Evolutionary conservation across 2,329 filamentous ascomycete species (phyloP).

Genomic region (Pestalotiopsis fici): DNA sequence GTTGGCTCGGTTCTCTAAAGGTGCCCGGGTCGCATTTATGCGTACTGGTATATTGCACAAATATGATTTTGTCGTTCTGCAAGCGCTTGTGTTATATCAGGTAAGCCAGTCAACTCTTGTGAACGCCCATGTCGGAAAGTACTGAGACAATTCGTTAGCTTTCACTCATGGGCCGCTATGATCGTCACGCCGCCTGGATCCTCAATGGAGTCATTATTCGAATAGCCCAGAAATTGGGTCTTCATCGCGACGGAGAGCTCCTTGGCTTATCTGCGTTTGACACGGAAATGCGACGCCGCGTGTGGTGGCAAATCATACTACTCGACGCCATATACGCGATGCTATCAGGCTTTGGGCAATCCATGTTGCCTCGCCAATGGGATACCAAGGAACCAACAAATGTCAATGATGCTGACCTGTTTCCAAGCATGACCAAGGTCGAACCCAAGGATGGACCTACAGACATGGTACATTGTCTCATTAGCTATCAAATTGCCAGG

Average conservation of each 20-base stretch:
- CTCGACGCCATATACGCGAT: conserved; percentile 59
- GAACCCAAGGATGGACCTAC: conserved; percentile 57
- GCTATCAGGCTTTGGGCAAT: conserved; percentile 57
- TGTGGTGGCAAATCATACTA: conserved; percentile 68
- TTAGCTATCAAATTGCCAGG: conserved; percentile 50
- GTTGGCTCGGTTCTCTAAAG: conserved; percentile 51
- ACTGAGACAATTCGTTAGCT: conserved; percentile 34
- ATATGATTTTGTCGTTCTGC: conserved; percentile 59
- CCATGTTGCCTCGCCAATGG: conserved; percentile 52
- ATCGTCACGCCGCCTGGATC: conserved; percentile 61
- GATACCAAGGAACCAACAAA: conserved; percentile 59
- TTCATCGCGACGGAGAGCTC: conserved; percentile 62
- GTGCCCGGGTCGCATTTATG: conserved; percentile 50
- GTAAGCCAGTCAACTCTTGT: conserved; percentile 41
- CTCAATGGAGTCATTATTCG: conserved; percentile 62
- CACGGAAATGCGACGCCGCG: conserved; percentile 65
- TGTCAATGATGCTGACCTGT: conserved; percentile 60
- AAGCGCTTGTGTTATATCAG: conserved; percentile 60
- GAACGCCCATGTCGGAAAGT: not conserved
- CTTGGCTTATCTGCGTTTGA: conserved; percentile 63
- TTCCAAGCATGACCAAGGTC: conserved; percentile 51
- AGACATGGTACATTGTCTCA: conserved; percentile 60
- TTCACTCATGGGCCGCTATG: conserved; percentile 58
- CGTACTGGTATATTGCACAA: conserved; percentile 59
- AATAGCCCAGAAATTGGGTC: conserved; percentile 68